Evolutionary conservation across 345 rosid genomes (phyloP), one percentile per base, ranked within the genome.

Genomic region (Zanthoxylum bungeanum): DNA sequence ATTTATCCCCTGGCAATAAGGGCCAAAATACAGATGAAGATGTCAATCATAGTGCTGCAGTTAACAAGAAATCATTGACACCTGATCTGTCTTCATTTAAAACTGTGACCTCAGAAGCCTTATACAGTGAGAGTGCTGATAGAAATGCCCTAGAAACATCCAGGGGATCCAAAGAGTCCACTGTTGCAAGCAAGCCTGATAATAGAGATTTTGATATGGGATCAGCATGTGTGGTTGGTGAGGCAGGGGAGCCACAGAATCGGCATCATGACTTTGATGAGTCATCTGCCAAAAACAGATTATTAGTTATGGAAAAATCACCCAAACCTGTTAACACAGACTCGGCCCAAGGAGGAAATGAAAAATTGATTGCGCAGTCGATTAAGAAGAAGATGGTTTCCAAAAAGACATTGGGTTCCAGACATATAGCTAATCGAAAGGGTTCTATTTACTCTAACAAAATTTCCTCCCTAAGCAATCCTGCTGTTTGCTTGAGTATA

Each of bases 371-470:
- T 42, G 56, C 70, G 68, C 85, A 63, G 71, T 84, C 73, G 34
- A 47, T 37, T 44, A 77, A 69, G 81, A 89, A 80, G 82, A 88
- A 84, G 81, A 62, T 44, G 66, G 66, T 77, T 75, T 61, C 78
- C 63, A 87, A 76, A 77, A 92, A 82, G 84, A 85, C 83, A 27
- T 77, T 86, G 75, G 91, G 93, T 72, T 75, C 88, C 33, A 78
- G 86, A 80, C 73, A 65, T 37, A 36, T 77, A 70, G 78, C 79
- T 40, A 85, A 78, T 68, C 69, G 67, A 70, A 91, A 88, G 81
- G 87, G 94, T 62, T 82, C 95, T 22, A 80, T 91, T 68, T 87
- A 72, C 87, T 71, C 74, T 17, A 87, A 78, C 8, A 80, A 80
- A 66, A 28, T 70, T 79, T 67, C 78, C 66, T 69, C 75, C 31